Evolutionary conservation across 306 rosid genomes (phyloP), one percentile per base, ranked within the genome.

Genomic region (Casuarina glauca): DNA sequence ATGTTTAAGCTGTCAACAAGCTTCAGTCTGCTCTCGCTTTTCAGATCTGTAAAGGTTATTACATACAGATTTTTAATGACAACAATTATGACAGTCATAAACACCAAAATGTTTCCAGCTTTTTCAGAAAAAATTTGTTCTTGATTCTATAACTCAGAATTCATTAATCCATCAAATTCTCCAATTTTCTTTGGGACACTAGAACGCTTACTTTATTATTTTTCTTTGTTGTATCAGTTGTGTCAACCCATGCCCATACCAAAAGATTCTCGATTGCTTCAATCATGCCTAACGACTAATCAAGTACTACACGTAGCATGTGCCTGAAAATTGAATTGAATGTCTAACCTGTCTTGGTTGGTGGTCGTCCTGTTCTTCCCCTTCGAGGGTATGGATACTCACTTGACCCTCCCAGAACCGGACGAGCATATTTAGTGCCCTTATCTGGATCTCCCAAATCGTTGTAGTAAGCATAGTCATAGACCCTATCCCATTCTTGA

Each of bases 361-460:
- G 79, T 46, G 84, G 87, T 74, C 98, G 81, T 45, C 93, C 91
- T 1, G 98, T 93, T 80, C 93, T 89, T 82, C 93, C 92, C 44
- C 98, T 76, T 8, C 97, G 87, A 61, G 98, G 98, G 74, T 93
- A 93, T 68, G 97, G 97, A 79, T 91, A 86, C 55, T 90, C 70
- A n/a, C 5, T 42, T 4, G 93, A 87, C 60, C 98, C 98, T 81
- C 98, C 98, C 0, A 93, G 91, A 82, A 91, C 74, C 11, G 93
- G 97, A 38, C 98, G 96, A 17, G 32, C 86, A 70, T 84, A 83
- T 38, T 83, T 15, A 2, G 79, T 52, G 54, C 87, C 86, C 66
- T 82, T 80, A 60, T 90, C 93, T 1, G 96, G 91, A 57, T 83
- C 79, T 0, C 87, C 88, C 81, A 93, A 52, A 58, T 93, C 96